A percentile compares a stretch with the other conserved stretches of the same genome.
phyloP scores from a whole-genome alignment of 192 early-diverging fungal genomes.

The Coemansia aciculifera region DNA sequence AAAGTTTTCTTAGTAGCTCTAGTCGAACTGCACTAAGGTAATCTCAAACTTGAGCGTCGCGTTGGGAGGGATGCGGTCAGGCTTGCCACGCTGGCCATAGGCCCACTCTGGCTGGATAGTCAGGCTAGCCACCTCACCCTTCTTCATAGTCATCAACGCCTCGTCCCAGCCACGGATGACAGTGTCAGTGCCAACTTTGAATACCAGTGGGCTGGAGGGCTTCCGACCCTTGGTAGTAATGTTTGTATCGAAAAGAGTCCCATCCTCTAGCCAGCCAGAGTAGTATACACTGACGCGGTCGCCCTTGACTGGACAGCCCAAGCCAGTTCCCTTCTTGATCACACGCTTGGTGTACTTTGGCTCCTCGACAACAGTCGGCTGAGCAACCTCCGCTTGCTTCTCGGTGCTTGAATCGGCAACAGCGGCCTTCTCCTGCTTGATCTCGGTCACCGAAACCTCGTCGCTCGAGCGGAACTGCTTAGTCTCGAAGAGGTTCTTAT shows the following conservation, averaged over 20 bases:
- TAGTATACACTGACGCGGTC: slow-evolving; percentile 67
- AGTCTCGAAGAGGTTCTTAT: slow-evolving; percentile 63
- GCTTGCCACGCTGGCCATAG: slow-evolving; percentile 76
- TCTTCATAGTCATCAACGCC: slow-evolving; percentile 85
- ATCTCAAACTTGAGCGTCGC: slow-evolving; percentile 81
- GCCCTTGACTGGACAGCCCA: slow-evolving; percentile 62
- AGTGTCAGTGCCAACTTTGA: slow-evolving; percentile 89
- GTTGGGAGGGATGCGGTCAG: slow-evolving; percentile 74
- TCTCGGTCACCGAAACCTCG: slow-evolving; percentile 33
- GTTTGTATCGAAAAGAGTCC: slow-evolving; percentile 72
- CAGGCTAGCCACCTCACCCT: slow-evolving; percentile 83
- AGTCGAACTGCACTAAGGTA: slow-evolving; percentile 66
- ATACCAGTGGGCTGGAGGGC: slow-evolving; percentile 66
- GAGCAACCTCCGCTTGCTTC: neutral
- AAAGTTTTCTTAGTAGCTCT: neutral
- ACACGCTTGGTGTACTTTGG: slow-evolving; percentile 68
- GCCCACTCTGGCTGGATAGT: slow-evolving; percentile 81
- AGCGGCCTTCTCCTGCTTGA: slow-evolving; percentile 39
- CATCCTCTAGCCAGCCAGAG: slow-evolving; percentile 70
- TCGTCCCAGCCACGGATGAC: slow-evolving; percentile 89
- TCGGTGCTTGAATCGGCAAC: slow-evolving; percentile 7
- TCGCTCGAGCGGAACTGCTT: slow-evolving; percentile 58
- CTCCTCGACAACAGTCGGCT: slow-evolving; percentile 25
- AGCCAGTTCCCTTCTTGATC: slow-evolving; percentile 65
- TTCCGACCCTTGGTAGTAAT: slow-evolving; percentile 58